Evolutionary conservation across 352 stramenopile species (phyloP), one percentile per base, ranked within the genome.

Genomic region (Nothophytophthora sp.): DNA sequence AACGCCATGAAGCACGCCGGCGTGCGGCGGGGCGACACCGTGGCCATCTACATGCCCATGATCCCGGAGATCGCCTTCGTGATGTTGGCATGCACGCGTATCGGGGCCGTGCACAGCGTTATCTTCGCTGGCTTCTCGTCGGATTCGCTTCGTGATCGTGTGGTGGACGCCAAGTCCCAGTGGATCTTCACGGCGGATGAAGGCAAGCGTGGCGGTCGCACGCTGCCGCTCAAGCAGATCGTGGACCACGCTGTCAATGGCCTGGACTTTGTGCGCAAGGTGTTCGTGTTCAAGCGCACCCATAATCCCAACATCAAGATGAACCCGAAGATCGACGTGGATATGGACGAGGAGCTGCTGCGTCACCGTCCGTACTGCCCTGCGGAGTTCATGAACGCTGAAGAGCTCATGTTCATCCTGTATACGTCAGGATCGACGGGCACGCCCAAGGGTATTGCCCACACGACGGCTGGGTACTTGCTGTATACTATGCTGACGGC

Each of bases 41-140:
- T 99, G 6, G 97, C 94, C 16, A 85, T 99, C 35, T 99, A 99
- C 81, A 98, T 99, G 96, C 97, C 97, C 36, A 99, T 99, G 97
- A 97, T 99, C 48, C 96, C 96, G 15, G 96, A 99, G 68, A 65
- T 96, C 7, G 90, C 91, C 22, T 97, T 98, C 67, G 94, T 94
- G 25, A 99, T 99, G 96, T 76, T 99, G 35, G 97, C 97, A 1
- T 99, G 97, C 60, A 88, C 94, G 15, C 88, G 97, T 24, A 98
- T 99, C 55, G 97, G 97, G 22, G 96, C 95, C 11, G 79, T 98
- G 9, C 97, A 99, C 78, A 97, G 83, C 10, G 92, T 99, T 9
- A 89, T 99, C n/a, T 99, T 99, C 78, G 97, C 96, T 4, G 97
- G 96, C 55, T 97, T 97, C 61, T 96, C 76, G 32, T 84, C 95